Base-by-base conservation (phyloP, 2,329 filamentous ascomycete species). In the Hymenoscyphus infarciens region DNA sequence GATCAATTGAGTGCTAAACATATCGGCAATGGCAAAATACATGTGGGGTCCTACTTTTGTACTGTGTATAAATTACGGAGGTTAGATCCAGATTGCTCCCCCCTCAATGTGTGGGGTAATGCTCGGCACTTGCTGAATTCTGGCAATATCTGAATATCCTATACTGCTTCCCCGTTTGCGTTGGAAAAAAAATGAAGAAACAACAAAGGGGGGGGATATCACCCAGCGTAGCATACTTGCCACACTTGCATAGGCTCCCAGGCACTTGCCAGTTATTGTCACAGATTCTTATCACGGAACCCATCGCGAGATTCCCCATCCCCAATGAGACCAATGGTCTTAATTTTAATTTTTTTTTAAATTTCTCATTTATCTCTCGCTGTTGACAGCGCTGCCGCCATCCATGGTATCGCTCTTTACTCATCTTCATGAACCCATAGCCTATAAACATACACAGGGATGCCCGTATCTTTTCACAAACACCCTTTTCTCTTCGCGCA, bases 361-460 rank as follows among this genome's bases (percentile, higher is more conserved):
- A 65, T 27, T 55, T 65, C 55, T 57, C 45, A 60, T 63, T 54
- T 61, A 63, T 65, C 61, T 63, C 63, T 60, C 59, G 54, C 57
- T 54, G 49, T 54, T 62, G 38, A 57, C 64, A 57, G 52, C 61
- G 31, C 31, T 29, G 55, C 61, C 56, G n/a, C 60, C 45, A 25
- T 52, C 45, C 62, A 27, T 66, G 61, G 64, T 66, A 62, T 64
- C 57, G 39, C 56, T 61, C 57, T 59, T 55, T 61, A 38, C 56
- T 61, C 61, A 59, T 59, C 42, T 61, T 63, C 61, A 63, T 62
- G 61, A 63, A 61, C 27, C 61, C 59, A 56, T 63, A 59, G 55
- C 56, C 58, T 63, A 66, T 66, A 66, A 63, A 66, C 61, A 66
- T 66, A 66, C 64, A 65, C 31, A 62, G 60, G 60, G 60, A 61